These are phyloP conservation scores for Calonectria montana DNA, from an alignment of 2,329 filamentous ascomycete genomes.

Conservation along the genomic window DNA sequence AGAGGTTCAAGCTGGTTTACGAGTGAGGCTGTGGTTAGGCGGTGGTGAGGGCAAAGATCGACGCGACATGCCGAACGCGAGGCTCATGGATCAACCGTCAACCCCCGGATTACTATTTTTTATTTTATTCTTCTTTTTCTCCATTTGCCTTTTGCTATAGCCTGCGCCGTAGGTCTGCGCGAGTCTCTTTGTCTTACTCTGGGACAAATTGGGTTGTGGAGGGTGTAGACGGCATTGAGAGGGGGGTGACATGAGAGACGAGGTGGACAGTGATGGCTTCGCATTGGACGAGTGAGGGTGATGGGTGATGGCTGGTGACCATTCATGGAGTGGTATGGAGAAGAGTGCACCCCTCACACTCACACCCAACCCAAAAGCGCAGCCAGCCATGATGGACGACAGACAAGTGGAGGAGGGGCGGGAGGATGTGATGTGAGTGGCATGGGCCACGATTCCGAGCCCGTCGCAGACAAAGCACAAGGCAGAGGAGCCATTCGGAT, in stretches of 20 bases:
- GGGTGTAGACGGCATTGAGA: slow-evolving; percentile 17
- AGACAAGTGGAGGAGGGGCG: slow-evolving; percentile 20
- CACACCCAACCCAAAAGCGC: slow-evolving; percentile 9
- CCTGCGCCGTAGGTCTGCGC: neutral
- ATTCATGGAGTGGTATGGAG: slow-evolving; percentile 7
- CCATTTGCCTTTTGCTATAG: neutral
- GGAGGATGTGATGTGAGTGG: slow-evolving; percentile 19
- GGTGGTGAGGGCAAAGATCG: slow-evolving; percentile 14
- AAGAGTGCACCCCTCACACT: slow-evolving; percentile 4
- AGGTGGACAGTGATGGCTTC: slow-evolving; percentile 16
- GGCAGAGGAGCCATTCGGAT: neutral
- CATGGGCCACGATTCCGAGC: slow-evolving; percentile 15
- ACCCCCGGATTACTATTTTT: slow-evolving; percentile 11
- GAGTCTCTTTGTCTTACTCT: slow-evolving; percentile 4
- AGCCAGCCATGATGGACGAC: slow-evolving; percentile 7
- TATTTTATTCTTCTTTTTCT: neutral
- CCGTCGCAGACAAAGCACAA: neutral
- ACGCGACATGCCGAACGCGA: slow-evolving; percentile 17
- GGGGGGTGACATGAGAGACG: slow-evolving; percentile 5
- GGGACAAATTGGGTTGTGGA: slow-evolving; percentile 4
- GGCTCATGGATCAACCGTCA: neutral
- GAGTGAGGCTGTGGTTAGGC: neutral
- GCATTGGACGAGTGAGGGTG: slow-evolving; percentile 2
- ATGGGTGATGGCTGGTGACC: slow-evolving; percentile 22
- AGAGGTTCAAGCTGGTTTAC: slow-evolving; percentile 10